Evolutionary conservation across 306 rosid genomes (phyloP), one percentile per base, ranked within the genome.

Genomic region (Cicer bijugum): DNA sequence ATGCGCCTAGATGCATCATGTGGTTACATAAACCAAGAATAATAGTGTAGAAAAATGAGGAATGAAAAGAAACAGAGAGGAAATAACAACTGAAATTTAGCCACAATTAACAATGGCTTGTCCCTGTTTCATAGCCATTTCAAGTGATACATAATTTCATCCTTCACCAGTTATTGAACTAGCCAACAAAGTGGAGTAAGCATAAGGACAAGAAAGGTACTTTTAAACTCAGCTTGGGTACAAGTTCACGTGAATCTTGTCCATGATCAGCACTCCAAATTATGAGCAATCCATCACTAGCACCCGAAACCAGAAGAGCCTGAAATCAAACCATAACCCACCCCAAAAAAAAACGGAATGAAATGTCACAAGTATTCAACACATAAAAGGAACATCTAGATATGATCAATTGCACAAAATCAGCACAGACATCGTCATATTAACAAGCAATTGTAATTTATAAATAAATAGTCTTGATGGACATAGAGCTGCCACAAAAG

Each of bases 241-340:
- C 97, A 76, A 95, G 97, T 84, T 95, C 99, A 81, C 96, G 94
- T 64, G 99, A 91, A 86, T 91, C 97, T 79, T 87, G 99, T 73
- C 90, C 81, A 53, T 95, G 96, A 84, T 95, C 99, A 3, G 97
- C 97, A 87, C 93, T 95, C 99, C 99, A 95, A 64, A 91, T 79
- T 76, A 95, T 88, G 73, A 95, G 96, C 85, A 95, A 81, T 51
- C 97, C 99, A 83, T 95, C 99, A 84, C 86, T 95, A 77, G 89
- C 97, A 51, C 99, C 99, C 0, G 99, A 95, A 70, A 95, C 97
- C 82, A 95, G 65, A 83, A 91, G 97, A 62, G 97, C 93, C 99
- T 95, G 86, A 83, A 74, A 70, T 74, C 76, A 64, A 67, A 68
- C 71, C 71, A 77, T 17, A 77, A 73, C 40, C 65, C 58, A 35